Conservation (phyloP, 805 yeast genomes). For the Ogataea naganishii region DNA sequence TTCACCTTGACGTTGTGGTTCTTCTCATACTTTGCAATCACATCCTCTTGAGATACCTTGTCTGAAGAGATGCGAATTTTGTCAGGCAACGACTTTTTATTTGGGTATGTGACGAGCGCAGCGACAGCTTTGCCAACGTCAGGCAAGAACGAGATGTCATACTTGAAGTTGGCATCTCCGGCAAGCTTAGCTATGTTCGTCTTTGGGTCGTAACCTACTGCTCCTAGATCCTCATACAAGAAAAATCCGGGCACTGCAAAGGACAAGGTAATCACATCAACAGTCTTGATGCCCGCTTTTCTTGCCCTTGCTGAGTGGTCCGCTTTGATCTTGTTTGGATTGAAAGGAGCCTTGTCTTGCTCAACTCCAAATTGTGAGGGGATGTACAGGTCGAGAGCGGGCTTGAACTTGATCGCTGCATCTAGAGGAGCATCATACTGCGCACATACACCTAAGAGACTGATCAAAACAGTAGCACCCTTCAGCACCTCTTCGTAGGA, state of each 20-base stretch:
- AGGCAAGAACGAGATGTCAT: slow-evolving; percentile 26
- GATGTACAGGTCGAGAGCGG: slow-evolving; percentile 41
- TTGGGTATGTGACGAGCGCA: slow-evolving; percentile 26
- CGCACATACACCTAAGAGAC: slow-evolving; percentile 29
- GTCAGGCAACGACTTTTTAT: slow-evolving; percentile 33
- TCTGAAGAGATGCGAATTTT: slow-evolving; percentile 33
- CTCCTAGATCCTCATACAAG: slow-evolving; percentile 25
- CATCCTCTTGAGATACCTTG: slow-evolving; percentile 27
- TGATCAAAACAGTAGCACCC: slow-evolving; percentile 44
- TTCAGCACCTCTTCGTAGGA: slow-evolving; percentile 28
- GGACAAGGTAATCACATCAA: slow-evolving; percentile 31
- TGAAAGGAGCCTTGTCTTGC: slow-evolving; percentile 21
- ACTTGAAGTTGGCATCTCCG: slow-evolving; percentile 30
- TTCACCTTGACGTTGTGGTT: slow-evolving; percentile 26
- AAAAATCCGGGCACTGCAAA: slow-evolving; percentile 29
- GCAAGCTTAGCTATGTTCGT: slow-evolving; percentile 25
- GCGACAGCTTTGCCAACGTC: slow-evolving; percentile 40
- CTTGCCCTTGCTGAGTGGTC: slow-evolving; percentile 31
- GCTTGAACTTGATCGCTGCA: slow-evolving; percentile 25
- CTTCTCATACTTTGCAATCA: slow-evolving; percentile 31
- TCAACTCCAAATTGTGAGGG: slow-evolving; percentile 58
- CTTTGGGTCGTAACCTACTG: slow-evolving; percentile 29
- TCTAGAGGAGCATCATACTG: slow-evolving; percentile 25
- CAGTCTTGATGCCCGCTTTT: slow-evolving; percentile 35
- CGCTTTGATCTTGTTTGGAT: slow-evolving; percentile 27